Evolutionary conservation across 75 land plant genomes (phyloP), one percentile per base, ranked within the genome.

Genomic region (Pinus taeda): DNA sequence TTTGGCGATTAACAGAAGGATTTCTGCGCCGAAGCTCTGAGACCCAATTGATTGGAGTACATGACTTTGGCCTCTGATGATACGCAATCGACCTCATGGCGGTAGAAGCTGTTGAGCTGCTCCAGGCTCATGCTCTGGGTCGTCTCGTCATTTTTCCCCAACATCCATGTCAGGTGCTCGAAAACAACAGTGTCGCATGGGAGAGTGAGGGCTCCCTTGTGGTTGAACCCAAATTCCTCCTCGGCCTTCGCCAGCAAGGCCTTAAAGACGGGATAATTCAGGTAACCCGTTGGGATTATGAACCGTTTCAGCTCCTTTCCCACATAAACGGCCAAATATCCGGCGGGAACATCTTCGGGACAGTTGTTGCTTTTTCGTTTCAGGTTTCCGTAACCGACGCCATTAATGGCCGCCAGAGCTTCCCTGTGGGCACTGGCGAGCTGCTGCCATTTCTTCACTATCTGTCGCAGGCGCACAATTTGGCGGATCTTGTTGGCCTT

Each of bases 221-320:
- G 91, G 72, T 93, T 86, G 61, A 90, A 90, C 8, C 95, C 95
- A 74, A 91, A 93, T 71, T 93, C 93, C 73, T 88, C 95, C 74
- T 90, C 93, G 14, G 95, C 90, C 66, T 90, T 88, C 76, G 86
- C 83, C 22, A 91, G 81, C 59, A 93, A 78, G 15, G 77, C 78
- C 20, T 74, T 77, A 57, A 93, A 93, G 12, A 88, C 93, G 5
- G 77, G 82, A 74, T 89, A 93, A 26, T 87, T 74, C 80, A 93
- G 45, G 65, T 91, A 85, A 55, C 78, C 82, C 6, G 85, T 91
- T 59, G 87, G 90, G 82, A 93, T 87, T 12, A 91, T 76, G 67
- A 83, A 91, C 78, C 91, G 77, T 78, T 81, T 83, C 83, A 77
- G 24, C 80, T 89, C 95, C 29, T 84, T 78, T 56, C 95, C 94